Conservation (phyloP, 345 rosid genomes). For the Ceriops decandra region DNA sequence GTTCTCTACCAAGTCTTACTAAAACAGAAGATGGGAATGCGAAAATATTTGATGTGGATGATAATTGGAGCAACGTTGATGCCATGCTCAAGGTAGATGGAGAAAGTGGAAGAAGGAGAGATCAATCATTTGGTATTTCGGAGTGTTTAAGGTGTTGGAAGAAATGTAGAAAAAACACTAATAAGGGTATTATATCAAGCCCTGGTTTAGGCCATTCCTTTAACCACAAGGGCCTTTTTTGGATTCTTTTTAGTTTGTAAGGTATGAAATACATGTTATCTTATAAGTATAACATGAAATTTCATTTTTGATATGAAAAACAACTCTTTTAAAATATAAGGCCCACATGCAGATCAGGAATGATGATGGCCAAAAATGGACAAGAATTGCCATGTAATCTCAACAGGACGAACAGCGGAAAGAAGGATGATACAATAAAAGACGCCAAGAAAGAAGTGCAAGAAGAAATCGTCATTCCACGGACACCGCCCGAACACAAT, state of each 20-base stretch:
- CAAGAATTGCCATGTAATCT: constrained; percentile 7
- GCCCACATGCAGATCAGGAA: constrained; percentile 15
- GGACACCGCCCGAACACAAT: constrained; percentile 4
- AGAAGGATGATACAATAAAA: background rate
- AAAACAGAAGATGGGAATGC: background rate
- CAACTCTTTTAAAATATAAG: background rate
- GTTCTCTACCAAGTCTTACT: constrained; percentile 14
- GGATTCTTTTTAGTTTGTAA: too few species aligned
- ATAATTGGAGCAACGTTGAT: constrained; percentile 8
- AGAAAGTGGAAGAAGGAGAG: constrained; percentile 16
- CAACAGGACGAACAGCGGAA: background rate
- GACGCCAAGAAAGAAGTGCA: background rate
- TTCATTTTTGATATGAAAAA: too few species aligned
- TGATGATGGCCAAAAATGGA: background rate
- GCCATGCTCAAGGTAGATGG: background rate
- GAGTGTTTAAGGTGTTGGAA: too few species aligned
- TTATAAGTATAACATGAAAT: too few species aligned
- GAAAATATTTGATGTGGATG: background rate
- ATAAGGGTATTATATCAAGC: background rate
- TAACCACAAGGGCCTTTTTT: too few species aligned
- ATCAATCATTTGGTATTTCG: background rate
- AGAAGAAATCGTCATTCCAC: constrained; percentile 12
- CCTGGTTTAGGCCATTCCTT: background rate
- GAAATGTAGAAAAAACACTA: too few species aligned
- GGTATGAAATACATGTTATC: too few species aligned